Percentiles rank a stretch among this genome's conserved stretches.
These are phyloP conservation scores for Trichoderma hamatum DNA, from an alignment of 2,329 filamentous ascomycete genomes.

Conservation along the genomic window DNA sequence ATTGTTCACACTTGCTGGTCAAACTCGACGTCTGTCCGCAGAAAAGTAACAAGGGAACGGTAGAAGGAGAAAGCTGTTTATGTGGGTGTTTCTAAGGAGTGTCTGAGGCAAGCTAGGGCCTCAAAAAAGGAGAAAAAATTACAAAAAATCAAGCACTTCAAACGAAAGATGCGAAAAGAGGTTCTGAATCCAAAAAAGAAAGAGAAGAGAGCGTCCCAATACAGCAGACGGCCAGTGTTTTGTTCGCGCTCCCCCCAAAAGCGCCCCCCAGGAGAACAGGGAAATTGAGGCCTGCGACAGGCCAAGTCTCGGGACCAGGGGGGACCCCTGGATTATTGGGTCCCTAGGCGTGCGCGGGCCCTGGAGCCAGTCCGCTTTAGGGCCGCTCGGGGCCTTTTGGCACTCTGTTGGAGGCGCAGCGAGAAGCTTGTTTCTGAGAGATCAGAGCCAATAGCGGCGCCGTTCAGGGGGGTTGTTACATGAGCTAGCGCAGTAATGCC, in stretches of 20 bases:
- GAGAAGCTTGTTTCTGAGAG: conserved; percentile 16
- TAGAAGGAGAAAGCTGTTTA: conserved; percentile 1
- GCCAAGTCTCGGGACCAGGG: conserved; percentile 8
- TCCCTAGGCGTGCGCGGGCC: background rate
- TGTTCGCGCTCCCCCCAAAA: conserved; percentile 3
- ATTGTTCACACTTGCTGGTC: conserved; percentile 1
- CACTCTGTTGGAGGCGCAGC: conserved; percentile 25
- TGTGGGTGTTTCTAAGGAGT: conserved; percentile 33
- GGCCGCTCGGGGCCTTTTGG: background rate
- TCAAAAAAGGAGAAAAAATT: conserved; percentile 29
- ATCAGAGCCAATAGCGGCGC: conserved; percentile 17
- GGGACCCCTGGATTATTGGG: conserved; percentile 5
- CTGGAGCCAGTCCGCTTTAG: background rate
- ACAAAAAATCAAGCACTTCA: conserved; percentile 22
- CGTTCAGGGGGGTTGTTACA: conserved; percentile 25
- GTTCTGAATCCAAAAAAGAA: conserved; percentile 1
- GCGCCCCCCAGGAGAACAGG: conserved; percentile 6
- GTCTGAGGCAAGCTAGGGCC: conserved; percentile 33
- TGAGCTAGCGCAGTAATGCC: background rate
- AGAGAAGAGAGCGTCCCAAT: background rate
- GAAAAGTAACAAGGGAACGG: background rate
- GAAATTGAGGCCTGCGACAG: conserved; percentile 24
- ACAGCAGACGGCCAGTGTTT: conserved; percentile 25
- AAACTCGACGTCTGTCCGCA: background rate
- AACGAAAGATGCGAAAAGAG: conserved; percentile 24